A percentile compares a stretch with the other conserved stretches of the same genome.
Evolutionary conservation across 2,329 filamentous ascomycete species (phyloP).

Genomic region (Phialophora expanda): DNA sequence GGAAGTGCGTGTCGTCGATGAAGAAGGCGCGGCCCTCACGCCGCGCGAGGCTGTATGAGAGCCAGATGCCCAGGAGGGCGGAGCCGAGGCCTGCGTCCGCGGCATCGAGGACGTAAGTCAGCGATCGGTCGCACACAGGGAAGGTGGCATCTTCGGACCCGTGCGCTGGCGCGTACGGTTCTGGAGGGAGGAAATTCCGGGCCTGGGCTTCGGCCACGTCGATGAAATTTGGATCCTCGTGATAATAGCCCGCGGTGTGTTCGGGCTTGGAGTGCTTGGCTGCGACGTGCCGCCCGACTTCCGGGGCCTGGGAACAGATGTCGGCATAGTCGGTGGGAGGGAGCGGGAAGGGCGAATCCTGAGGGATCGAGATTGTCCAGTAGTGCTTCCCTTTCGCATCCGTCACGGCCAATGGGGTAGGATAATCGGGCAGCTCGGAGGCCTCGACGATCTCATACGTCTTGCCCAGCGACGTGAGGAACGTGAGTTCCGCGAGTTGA

Average conservation of each 20-base stretch:
- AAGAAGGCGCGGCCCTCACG: slow-evolving; percentile 79
- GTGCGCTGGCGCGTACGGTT: slow-evolving; percentile 26
- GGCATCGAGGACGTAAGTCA: slow-evolving; percentile 80
- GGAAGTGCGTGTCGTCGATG: slow-evolving; percentile 82
- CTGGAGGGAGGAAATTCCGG: slow-evolving; percentile 63
- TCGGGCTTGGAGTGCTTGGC: slow-evolving; percentile 59
- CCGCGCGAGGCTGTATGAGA: slow-evolving; percentile 78
- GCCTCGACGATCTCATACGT: slow-evolving; percentile 71
- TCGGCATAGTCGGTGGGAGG: slow-evolving; percentile 68
- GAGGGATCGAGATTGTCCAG: slow-evolving; percentile 83
- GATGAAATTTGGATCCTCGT: slow-evolving; percentile 70
- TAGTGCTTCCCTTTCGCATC: slow-evolving; percentile 68
- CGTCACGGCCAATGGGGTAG: slow-evolving; percentile 72
- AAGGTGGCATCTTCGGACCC: slow-evolving; percentile 26
- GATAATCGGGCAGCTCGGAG: slow-evolving; percentile 68
- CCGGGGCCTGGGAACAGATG: slow-evolving; percentile 70
- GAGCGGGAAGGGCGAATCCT: slow-evolving; percentile 69
- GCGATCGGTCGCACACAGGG: slow-evolving; percentile 68
- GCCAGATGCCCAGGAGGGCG: slow-evolving; percentile 79
- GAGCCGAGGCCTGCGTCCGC: slow-evolving; percentile 77
- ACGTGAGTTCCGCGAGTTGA: slow-evolving; percentile 33
- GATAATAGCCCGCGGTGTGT: slow-evolving; percentile 60
- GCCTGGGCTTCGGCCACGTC: slow-evolving; percentile 75
- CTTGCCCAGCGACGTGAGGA: slow-evolving; percentile 51
- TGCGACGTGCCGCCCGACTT: slow-evolving; percentile 65